phyloP scores from a whole-genome alignment of 2,329 filamentous ascomycete species.

The Xylaria polymorpha region DNA sequence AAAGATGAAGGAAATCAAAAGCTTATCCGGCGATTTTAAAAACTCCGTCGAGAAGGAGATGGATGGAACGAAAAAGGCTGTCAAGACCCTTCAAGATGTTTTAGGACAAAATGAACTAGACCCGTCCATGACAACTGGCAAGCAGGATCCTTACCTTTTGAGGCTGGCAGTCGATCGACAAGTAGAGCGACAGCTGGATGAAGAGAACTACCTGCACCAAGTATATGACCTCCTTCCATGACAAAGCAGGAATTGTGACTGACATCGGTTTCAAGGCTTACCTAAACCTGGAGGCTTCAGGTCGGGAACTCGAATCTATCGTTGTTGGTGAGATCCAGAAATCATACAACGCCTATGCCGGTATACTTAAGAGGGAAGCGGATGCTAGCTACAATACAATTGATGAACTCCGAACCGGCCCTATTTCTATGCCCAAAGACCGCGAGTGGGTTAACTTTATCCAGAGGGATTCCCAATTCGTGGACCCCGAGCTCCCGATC shows the following conservation, averaged over 20 bases:
- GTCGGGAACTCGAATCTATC: slow-evolving; percentile 93
- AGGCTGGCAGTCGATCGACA: slow-evolving; percentile 88
- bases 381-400: slow-evolving; percentile 82
- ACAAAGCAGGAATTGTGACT: slow-evolving; percentile 22
- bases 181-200: slow-evolving; percentile 91
- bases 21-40: slow-evolving; percentile 92
- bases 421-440: slow-evolving; percentile 93
- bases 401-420: slow-evolving; percentile 84
- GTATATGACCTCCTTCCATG: slow-evolving; percentile 61
- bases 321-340: slow-evolving; percentile 98
- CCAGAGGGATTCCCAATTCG: slow-evolving; percentile 82
- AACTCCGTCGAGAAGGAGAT: slow-evolving; percentile 97
- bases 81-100: slow-evolving; percentile 83
- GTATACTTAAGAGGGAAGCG: slow-evolving; percentile 90
- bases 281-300: slow-evolving; percentile 92
- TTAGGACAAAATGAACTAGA: slow-evolving; percentile 84
- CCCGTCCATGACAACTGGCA: slow-evolving; percentile 78
- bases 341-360: slow-evolving; percentile 92
- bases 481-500: slow-evolving; percentile 84
- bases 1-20: slow-evolving; percentile 99
- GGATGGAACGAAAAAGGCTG: slow-evolving; percentile 81
- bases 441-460: slow-evolving; percentile 91
- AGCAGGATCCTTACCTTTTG: slow-evolving; percentile 91
- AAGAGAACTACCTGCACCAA: slow-evolving; percentile 96
- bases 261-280: slow-evolving; percentile 73